A percentile compares a stretch with the other conserved stretches of the same genome.
These are phyloP conservation scores for Serendipita sp. DNA, from an alignment of 768 basidiomycete species.

Conservation along the genomic window DNA sequence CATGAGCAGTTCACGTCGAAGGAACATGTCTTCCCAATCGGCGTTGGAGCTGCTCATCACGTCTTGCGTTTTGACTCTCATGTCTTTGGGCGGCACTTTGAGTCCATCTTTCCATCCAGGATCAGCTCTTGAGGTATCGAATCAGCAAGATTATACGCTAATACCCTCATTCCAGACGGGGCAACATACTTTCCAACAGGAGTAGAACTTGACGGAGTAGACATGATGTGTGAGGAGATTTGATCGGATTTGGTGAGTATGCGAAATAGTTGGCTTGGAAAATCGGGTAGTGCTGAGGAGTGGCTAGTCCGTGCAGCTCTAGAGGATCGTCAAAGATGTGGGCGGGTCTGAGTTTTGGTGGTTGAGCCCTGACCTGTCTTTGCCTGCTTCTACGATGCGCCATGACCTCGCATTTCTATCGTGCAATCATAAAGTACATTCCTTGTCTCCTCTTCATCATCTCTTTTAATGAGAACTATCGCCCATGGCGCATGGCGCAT, in stretches of 20 bases:
- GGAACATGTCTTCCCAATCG: conserved; percentile 90
- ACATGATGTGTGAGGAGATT: not conserved
- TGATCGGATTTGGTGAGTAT: not conserved
- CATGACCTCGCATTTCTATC: too few species aligned
- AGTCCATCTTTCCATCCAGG: conserved; percentile 57
- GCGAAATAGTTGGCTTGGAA: not conserved
- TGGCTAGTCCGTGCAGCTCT: conserved; percentile 6
- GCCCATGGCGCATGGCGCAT: too few species aligned
- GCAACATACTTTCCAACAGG: not conserved
- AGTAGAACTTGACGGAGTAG: not conserved
- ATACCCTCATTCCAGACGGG: not conserved
- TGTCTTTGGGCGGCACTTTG: conserved; percentile 77
- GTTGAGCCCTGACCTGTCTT: not conserved
- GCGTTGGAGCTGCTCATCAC: conserved; percentile 85
- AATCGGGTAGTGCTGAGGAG: not conserved
- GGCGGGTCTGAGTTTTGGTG: not conserved
- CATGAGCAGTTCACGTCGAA: conserved; percentile 93
- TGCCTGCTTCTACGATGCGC: not conserved
- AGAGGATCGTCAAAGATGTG: not conserved
- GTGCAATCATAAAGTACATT: too few species aligned
- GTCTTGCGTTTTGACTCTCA: conserved; percentile 84
- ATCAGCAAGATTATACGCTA: not conserved
- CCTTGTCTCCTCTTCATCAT: too few species aligned
- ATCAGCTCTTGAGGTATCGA: not conserved
- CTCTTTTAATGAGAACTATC: too few species aligned